Percentiles rank a stretch among this genome's conserved stretches.
These are phyloP conservation scores for Salix suchowensis DNA, from an alignment of 345 rosid genomes.

Conservation along the genomic window DNA sequence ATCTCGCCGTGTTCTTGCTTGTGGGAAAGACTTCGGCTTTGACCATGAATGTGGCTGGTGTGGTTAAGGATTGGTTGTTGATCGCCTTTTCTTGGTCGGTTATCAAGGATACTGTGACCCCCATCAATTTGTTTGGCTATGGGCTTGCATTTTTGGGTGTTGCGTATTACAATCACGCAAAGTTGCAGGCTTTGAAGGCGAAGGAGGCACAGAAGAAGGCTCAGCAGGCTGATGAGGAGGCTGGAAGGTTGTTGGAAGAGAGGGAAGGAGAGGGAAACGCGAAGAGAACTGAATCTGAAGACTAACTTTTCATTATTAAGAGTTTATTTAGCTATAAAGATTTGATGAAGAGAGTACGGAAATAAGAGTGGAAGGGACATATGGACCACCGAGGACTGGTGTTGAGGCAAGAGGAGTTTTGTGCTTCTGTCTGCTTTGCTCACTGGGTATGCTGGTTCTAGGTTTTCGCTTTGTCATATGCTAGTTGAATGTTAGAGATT, in stretches of 20 bases:
- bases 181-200: conserved; percentile 84
- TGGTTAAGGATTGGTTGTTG: conserved; percentile 91
- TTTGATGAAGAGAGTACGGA: conserved; percentile 15
- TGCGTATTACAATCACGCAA: conserved; percentile 83
- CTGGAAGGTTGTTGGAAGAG: conserved; percentile 72
- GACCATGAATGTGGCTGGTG: conserved; percentile 98
- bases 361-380: conserved; percentile 25
- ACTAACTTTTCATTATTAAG: conserved; percentile 24
- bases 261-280: conserved; percentile 61
- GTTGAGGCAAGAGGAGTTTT: not conserved
- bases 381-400: not conserved
- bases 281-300: conserved; percentile 55
- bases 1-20: conserved; percentile 87
- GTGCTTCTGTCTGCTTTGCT: conserved; percentile 14
- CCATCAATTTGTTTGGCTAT: conserved; percentile 74
- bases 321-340: not conserved
- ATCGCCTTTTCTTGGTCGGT: conserved; percentile 98
- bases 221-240: conserved; percentile 65
- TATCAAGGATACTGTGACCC: conserved; percentile 93
- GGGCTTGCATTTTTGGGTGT: conserved; percentile 92
- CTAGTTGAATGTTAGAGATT: conserved; percentile 7
- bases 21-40: conserved; percentile 95
- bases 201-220: conserved; percentile 89
- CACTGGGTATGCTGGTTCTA: conserved; percentile 13
- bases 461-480: conserved; percentile 13